These are phyloP conservation scores for Passiflora organensis DNA, from an alignment of 345 rosid genomes.

Conservation along the genomic window DNA sequence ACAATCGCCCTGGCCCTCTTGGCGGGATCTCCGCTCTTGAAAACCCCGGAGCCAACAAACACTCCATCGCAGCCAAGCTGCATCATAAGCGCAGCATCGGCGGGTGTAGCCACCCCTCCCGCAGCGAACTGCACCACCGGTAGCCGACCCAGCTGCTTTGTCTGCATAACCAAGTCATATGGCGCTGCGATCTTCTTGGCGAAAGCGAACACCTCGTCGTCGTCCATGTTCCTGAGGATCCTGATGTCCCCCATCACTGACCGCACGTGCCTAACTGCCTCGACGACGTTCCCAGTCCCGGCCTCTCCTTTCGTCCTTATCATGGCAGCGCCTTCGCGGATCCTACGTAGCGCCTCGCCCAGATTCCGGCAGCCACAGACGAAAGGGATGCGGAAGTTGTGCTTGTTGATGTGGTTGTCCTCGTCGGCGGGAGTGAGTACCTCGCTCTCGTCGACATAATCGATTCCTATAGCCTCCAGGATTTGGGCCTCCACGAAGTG, in stretches of 20 bases:
- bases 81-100: constrained; percentile 31
- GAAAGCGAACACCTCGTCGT: constrained; percentile 64
- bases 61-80: constrained; percentile 29
- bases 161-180: constrained; percentile 29
- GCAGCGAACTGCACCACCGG: constrained; percentile 31
- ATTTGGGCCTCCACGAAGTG: constrained; percentile 29
- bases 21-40: constrained; percentile 26
- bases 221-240: constrained; percentile 59
- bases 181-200: constrained; percentile 50
- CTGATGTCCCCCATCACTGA: constrained; percentile 71
- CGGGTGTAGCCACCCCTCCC: constrained; percentile 28
- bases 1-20: constrained; percentile 27
- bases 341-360: constrained; percentile 68
- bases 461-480: constrained; percentile 47
- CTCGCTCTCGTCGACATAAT: constrained; percentile 80
- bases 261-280: constrained; percentile 79
- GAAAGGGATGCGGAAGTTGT: constrained; percentile 71
- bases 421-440: constrained; percentile 71
- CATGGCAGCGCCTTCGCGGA: constrained; percentile 84
- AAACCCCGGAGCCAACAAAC: constrained; percentile 31
- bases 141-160: constrained; percentile 25
- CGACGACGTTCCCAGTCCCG: constrained; percentile 69
- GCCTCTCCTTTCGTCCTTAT: constrained; percentile 85
- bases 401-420: constrained; percentile 74
- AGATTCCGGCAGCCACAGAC: constrained; percentile 80